Percentiles rank a stretch among this genome's conserved stretches.
Conservation (phyloP, 345 rosid genomes). For the Cardamine occulta region DNA sequence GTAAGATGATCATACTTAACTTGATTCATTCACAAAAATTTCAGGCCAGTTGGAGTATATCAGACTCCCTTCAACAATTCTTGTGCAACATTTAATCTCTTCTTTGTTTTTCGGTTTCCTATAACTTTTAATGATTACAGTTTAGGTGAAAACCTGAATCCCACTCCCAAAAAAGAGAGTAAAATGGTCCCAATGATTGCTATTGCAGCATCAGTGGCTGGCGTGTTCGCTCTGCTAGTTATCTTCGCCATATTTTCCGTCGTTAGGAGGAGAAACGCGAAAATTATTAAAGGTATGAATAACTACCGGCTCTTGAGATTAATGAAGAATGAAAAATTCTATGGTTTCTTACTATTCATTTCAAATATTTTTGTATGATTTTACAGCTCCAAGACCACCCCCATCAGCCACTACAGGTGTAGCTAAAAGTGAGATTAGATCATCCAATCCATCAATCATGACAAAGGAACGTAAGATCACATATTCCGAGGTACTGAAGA, state of each 20-base stretch:
- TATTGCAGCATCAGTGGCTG: constrained; percentile 24
- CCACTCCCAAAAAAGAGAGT: background rate
- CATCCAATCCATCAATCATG: constrained; percentile 33
- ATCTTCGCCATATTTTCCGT: constrained; percentile 5
- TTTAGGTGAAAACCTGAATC: background rate
- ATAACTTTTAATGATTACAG: constrained; percentile 6
- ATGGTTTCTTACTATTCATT: background rate
- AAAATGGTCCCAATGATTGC: background rate
- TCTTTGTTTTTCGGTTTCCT: background rate
- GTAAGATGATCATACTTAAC: constrained; percentile 17
- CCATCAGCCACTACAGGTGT: background rate
- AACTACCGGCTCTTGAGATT: background rate
- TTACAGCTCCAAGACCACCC: background rate
- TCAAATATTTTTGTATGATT: background rate
- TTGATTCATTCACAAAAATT: background rate
- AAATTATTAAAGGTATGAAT: constrained; percentile 12
- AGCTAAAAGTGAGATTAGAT: background rate
- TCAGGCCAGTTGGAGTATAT: background rate
- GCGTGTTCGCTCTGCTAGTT: background rate
- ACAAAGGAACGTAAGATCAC: constrained; percentile 34
- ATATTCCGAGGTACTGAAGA: constrained; percentile 33
- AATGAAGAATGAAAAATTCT: background rate
- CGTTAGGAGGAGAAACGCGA: background rate
- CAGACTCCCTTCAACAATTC: background rate
- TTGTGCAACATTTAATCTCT: background rate